Conservation (phyloP, 495 filamentous ascomycete species). For the Aspergillus homomorphus region DNA sequence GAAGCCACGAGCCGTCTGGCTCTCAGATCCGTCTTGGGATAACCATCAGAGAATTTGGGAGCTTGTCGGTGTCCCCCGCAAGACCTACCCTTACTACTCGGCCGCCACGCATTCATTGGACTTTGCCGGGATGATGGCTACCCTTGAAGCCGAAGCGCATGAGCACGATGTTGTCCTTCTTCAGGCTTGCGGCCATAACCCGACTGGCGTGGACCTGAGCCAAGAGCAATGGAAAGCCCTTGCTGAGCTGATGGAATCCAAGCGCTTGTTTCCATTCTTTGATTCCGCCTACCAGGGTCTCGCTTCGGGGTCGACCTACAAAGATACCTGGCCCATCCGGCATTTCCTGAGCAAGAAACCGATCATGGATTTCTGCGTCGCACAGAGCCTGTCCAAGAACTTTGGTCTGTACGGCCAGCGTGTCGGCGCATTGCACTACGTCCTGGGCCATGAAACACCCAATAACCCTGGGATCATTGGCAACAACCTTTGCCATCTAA, state of each 20-base stretch:
- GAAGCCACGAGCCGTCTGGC: constrained; percentile 22
- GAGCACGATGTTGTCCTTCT: constrained; percentile 47
- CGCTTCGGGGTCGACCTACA: constrained; percentile 48
- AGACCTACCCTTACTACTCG: constrained; percentile 35
- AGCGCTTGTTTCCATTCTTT: constrained; percentile 53
- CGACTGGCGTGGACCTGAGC: constrained; percentile 53
- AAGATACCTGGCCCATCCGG: constrained; percentile 53
- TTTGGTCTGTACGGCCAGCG: constrained; percentile 55
- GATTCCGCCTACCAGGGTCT: constrained; percentile 58
- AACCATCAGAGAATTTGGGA: constrained; percentile 33
- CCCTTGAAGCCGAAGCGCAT: constrained; percentile 39
- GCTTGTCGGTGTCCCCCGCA: constrained; percentile 12
- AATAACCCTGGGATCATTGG: constrained; percentile 36
- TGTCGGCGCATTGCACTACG: constrained; percentile 49
- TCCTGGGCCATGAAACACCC: constrained; percentile 31
- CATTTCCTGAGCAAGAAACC: constrained; percentile 51
- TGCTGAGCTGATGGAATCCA: constrained; percentile 46
- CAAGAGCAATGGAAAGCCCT: constrained; percentile 54
- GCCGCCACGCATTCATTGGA: constrained; percentile 14
- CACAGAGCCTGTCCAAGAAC: constrained; percentile 55
- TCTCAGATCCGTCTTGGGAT: constrained; percentile 31
- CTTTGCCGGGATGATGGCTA: constrained; percentile 21
- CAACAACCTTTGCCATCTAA: constrained; percentile 43
- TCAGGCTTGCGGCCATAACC: constrained; percentile 56
- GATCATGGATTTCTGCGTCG: constrained; percentile 48